Evolutionary conservation across 108 stramenopile species (phyloP).

Genomic region (Nitzschia palea): DNA sequence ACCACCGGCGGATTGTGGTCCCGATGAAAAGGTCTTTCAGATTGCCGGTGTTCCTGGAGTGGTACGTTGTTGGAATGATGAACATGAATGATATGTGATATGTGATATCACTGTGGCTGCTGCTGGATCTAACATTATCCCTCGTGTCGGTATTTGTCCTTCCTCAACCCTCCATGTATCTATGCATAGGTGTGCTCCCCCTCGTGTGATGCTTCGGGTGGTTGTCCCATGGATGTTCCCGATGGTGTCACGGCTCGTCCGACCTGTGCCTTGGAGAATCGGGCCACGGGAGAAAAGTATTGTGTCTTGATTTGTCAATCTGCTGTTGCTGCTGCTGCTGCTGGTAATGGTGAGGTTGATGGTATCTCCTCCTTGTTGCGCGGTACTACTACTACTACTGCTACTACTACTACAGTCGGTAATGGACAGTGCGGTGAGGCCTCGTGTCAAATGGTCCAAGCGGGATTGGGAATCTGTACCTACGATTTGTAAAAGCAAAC

Average conservation of each 20-base stretch:
- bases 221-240: constrained; percentile 21
- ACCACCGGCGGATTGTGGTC: constrained; percentile 10
- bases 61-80: neutral
- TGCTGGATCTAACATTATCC: neutral
- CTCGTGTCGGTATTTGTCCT: neutral
- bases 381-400: neutral
- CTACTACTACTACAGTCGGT: neutral
- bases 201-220: constrained; percentile 3
- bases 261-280: constrained; percentile 22
- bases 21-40: constrained; percentile 18
- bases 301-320: constrained; percentile 28
- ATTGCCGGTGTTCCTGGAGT: constrained; percentile 24
- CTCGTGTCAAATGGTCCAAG: constrained; percentile 23
- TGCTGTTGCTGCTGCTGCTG: neutral
- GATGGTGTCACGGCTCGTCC: constrained; percentile 29
- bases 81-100: neutral
- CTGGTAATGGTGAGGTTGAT: neutral
- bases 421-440: constrained; percentile 24
- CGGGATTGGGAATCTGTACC: constrained; percentile 23
- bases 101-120: neutral
- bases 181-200: constrained; percentile 19
- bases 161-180: neutral
- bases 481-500: constrained; percentile 6
- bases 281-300: constrained; percentile 24
- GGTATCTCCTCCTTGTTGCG: neutral